Evolutionary conservation across 2,329 filamentous ascomycete species (phyloP), one percentile per base, ranked within the genome.

Genomic region (Verruconis gallopava): DNA sequence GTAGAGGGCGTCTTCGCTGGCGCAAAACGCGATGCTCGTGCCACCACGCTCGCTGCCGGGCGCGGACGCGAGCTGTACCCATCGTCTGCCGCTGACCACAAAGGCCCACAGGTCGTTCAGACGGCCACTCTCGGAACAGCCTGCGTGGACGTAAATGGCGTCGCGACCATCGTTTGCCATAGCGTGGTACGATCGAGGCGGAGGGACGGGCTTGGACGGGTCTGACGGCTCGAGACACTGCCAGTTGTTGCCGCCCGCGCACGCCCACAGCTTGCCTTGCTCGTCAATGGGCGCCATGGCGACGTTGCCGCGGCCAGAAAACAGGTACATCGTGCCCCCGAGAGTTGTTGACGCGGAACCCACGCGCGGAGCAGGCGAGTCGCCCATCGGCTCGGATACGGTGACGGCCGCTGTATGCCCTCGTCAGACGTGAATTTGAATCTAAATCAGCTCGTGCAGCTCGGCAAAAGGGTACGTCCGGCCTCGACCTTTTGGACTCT

Each of bases 201-300:
- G 66, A 0, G 84, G 84, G 43, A 59, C 67, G 43, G 69, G 57
- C 48, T 65, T 55, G 51, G 64, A 46, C 50, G 68, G 46, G 47
- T 55, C 51, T 43, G 65, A 40, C 12, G 84, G 81, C 46, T 73
- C 65, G 14, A 88, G 62, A 45, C 67, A 68, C 3, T 69, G 65
- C 86, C 85, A 93, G 11, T 61, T 62, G 42, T 70, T 62, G n/a
- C 65, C 63, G 45, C 69, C 77, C 55, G 85, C 74, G 52, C 83
- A 88, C 21, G 77, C 67, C 85, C 85, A 93, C 40, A 93, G 30
- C 3, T 75, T 68, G 13, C 85, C 85, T 9, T 66, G 58, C 53
- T 93, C 85, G 40, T 88, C 75, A 9, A 93, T 66, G 1, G 83
- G 76, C 2, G 72, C 65, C 73, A 83, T 79, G 20, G 75, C 75